phyloP scores from a whole-genome alignment of 805 yeast species.

The Kodamaea restingae region DNA sequence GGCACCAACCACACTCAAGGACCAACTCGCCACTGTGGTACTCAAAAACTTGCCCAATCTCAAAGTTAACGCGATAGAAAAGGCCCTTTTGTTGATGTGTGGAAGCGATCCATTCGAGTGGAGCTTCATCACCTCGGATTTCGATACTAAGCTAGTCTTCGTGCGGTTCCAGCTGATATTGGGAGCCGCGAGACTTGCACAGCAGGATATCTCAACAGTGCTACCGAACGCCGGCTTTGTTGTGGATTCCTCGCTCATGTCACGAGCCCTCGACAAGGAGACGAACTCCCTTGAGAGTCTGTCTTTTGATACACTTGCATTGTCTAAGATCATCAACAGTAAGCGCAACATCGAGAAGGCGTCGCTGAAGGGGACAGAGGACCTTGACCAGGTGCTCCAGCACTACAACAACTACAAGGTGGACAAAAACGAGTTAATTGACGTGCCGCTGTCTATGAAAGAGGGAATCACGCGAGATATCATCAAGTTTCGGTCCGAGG shows the following conservation, averaged over 20 bases:
- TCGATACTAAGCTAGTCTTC: slow-evolving; percentile 30
- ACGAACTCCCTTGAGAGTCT: no score
- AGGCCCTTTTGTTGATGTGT: slow-evolving; percentile 19
- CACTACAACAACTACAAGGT: slow-evolving; percentile 44
- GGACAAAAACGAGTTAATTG: slow-evolving; percentile 54
- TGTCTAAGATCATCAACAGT: slow-evolving; percentile 12
- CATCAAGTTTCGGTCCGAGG: slow-evolving; percentile 53
- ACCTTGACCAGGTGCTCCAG: slow-evolving; percentile 31
- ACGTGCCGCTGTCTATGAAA: slow-evolving; percentile 51
- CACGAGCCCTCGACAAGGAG: not conserved
- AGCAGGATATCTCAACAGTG: not conserved
- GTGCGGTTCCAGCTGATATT: slow-evolving; percentile 21
- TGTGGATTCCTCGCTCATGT: not conserved
- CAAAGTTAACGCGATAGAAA: slow-evolving; percentile 27
- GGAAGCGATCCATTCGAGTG: slow-evolving; percentile 23
- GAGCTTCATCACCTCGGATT: slow-evolving; percentile 31
- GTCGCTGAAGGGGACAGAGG: slow-evolving; percentile 27
- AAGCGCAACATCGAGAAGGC: slow-evolving; percentile 18
- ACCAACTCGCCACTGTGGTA: slow-evolving; percentile 30
- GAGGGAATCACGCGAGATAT: slow-evolving; percentile 52
- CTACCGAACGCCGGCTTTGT: not conserved
- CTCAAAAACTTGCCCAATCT: slow-evolving; percentile 33
- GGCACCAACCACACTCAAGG: slow-evolving; percentile 27
- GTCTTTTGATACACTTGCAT: not conserved
- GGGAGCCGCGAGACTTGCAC: not conserved